Conservation (phyloP, 2,329 filamentous ascomycete species). For the Triangularia verruculosa region DNA sequence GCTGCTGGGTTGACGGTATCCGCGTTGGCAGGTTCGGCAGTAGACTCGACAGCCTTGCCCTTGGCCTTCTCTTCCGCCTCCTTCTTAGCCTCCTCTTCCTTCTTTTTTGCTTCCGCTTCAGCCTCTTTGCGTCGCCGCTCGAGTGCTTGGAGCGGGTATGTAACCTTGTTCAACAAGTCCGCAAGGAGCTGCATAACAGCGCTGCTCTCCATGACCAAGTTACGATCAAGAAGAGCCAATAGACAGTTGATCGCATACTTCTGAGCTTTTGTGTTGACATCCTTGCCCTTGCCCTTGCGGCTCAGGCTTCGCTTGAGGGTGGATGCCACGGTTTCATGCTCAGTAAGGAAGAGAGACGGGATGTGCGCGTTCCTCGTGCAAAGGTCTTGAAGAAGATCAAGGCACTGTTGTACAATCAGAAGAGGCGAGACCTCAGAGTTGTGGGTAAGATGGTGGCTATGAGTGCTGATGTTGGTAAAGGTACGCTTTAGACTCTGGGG, state of each 20-base stretch:
- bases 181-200: conserved; percentile 93
- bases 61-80: conserved; percentile 55
- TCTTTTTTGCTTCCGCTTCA: conserved; percentile 51
- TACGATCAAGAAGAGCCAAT: conserved; percentile 83
- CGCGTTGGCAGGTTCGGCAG: conserved; percentile 12
- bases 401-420: conserved; percentile 92
- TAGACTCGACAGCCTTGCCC: conserved; percentile 33
- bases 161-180: conserved; percentile 81
- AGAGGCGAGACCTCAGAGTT: conserved; percentile 89
- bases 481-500: conserved; percentile 77
- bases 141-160: conserved; percentile 75
- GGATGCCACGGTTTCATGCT: conserved; percentile 75
- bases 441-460: conserved; percentile 45
- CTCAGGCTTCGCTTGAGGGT: conserved; percentile 73
- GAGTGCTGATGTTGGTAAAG: conserved; percentile 55
- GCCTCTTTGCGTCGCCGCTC: conserved; percentile 80
- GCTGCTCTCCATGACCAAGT: conserved; percentile 95
- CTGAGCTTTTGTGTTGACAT: conserved; percentile 76
- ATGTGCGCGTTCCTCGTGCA: conserved; percentile 83
- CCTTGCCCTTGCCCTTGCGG: conserved; percentile 90
- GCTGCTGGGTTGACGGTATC: conserved; percentile 12
- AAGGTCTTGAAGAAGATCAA: conserved; percentile 79
- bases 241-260: conserved; percentile 92
- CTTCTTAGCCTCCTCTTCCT: conserved; percentile 40
- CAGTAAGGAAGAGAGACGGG: conserved; percentile 86